Evolutionary conservation across 139 green algal species (phyloP).

Genomic region (Parachlorella kessleri): DNA sequence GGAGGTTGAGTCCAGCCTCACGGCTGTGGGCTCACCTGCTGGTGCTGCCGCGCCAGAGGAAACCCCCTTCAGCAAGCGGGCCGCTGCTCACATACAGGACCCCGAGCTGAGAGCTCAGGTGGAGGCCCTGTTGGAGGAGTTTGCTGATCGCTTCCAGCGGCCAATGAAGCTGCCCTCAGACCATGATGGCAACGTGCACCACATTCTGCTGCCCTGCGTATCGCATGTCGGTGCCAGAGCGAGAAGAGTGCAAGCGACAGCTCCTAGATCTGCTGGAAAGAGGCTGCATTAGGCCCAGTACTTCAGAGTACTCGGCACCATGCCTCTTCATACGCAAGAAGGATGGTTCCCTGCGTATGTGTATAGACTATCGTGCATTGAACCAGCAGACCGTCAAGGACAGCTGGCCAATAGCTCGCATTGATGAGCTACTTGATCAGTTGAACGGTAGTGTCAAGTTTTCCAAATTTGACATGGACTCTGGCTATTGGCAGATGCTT

Average conservation of each 20-base stretch:
- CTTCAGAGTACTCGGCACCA: constrained; percentile 48
- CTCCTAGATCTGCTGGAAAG: constrained; percentile 49
- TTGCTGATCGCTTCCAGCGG: too few species aligned
- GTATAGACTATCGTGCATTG: constrained; percentile 58
- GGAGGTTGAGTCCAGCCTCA: too few species aligned
- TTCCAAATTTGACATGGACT: constrained; percentile 44
- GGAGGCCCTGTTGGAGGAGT: too few species aligned
- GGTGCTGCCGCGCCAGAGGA: too few species aligned
- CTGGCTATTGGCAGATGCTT: constrained; percentile 42
- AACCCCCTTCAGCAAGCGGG: too few species aligned
- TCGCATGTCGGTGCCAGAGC: constrained; percentile 37
- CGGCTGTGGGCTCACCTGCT: too few species aligned
- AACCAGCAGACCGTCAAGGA: constrained; percentile 56
- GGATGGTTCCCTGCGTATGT: constrained; percentile 52
- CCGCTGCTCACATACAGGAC: too few species aligned
- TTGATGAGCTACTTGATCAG: constrained; percentile 47
- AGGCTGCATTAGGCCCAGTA: constrained; percentile 54
- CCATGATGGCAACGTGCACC: too few species aligned
- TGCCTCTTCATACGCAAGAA: constrained; percentile 63
- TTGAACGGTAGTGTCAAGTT: constrained; percentile 47
- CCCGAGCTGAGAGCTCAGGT: too few species aligned
- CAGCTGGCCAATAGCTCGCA: constrained; percentile 51
- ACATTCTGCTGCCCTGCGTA: too few species aligned
- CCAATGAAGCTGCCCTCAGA: too few species aligned
- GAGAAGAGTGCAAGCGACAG: constrained; percentile 45